A percentile compares a stretch with the other conserved stretches of the same genome.
These are phyloP conservation scores for Populus tremula DNA, from an alignment of 345 rosid genomes.

Conservation along the genomic window DNA sequence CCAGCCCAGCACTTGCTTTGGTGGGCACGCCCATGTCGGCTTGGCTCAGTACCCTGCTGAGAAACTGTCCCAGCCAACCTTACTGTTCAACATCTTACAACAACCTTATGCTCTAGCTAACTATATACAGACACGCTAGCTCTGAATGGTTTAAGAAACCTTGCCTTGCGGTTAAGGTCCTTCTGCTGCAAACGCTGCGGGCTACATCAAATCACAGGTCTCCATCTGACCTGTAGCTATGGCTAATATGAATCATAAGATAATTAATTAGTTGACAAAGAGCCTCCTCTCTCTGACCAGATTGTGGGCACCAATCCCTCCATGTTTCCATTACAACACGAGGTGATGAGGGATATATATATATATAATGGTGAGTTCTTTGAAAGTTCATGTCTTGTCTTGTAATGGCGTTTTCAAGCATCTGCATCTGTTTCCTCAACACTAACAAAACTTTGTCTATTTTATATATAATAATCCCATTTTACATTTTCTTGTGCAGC, in stretches of 20 bases:
- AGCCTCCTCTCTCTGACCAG: background rate
- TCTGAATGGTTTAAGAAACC: background rate
- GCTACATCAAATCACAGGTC: background rate
- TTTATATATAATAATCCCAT: background rate
- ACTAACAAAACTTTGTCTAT: background rate
- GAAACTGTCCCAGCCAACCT: conserved; percentile 15
- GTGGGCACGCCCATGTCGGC: conserved; percentile 77
- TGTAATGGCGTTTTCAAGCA: conserved; percentile 20
- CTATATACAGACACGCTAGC: background rate
- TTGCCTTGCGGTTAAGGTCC: background rate
- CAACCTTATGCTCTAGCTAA: background rate
- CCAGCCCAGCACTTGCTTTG: conserved; percentile 69
- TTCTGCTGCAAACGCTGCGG: background rate
- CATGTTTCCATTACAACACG: conserved; percentile 23
- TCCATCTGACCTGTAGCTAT: background rate
- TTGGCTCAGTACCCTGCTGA: conserved; percentile 25
- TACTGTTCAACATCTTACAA: background rate
- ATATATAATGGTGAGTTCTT: conserved; percentile 1
- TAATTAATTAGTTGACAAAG: background rate
- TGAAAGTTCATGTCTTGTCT: conserved; percentile 18
- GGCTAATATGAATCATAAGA: background rate
- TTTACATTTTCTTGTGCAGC: background rate
- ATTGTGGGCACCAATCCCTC: background rate
- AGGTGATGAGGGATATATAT: background rate
- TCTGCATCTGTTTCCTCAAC: conserved; percentile 20